Conservation (phyloP, 805 yeast species). For the Vanderwaltozyma yarrowii region DNA sequence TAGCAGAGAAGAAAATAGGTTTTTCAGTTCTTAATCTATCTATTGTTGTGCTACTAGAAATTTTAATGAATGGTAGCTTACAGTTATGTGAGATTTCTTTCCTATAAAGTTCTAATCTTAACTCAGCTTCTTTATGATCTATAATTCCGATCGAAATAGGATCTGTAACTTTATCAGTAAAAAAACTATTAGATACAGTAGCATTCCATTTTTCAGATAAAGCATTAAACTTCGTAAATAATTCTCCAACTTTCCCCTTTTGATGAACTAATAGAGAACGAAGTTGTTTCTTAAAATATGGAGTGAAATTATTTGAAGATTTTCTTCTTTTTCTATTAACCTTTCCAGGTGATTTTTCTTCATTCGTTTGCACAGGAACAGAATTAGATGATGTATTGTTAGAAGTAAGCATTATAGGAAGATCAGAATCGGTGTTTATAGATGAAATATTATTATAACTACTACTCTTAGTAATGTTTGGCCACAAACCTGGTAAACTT, state of each 20-base stretch:
- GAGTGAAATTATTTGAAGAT: conserved; percentile 1
- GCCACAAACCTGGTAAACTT: conserved; percentile 5
- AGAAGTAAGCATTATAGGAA: background rate
- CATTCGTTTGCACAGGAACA: background rate
- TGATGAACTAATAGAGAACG: conserved; percentile 15
- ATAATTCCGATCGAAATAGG: conserved; percentile 49
- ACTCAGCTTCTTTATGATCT: conserved; percentile 47
- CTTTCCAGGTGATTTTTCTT: background rate
- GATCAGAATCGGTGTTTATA: background rate
- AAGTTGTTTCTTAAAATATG: conserved; percentile 18
- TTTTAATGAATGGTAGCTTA: conserved; percentile 43
- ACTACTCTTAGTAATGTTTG: background rate
- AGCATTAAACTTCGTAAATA: conserved; percentile 33
- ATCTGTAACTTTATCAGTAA: conserved; percentile 36
- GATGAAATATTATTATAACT: background rate
- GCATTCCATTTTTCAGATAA: conserved; percentile 37
- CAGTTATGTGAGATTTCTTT: conserved; percentile 35
- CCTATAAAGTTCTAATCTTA: conserved; percentile 42
- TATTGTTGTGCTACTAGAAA: conserved; percentile 36
- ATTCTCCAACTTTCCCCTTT: conserved; percentile 30
- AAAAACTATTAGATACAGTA: conserved; percentile 37
- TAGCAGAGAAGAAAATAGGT: conserved; percentile 54
- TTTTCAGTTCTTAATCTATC: conserved; percentile 39
- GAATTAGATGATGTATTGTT: background rate
- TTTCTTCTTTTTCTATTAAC: background rate